Conservation (phyloP, 176 grass and related monocot genomes). For the Secale cereale region DNA sequence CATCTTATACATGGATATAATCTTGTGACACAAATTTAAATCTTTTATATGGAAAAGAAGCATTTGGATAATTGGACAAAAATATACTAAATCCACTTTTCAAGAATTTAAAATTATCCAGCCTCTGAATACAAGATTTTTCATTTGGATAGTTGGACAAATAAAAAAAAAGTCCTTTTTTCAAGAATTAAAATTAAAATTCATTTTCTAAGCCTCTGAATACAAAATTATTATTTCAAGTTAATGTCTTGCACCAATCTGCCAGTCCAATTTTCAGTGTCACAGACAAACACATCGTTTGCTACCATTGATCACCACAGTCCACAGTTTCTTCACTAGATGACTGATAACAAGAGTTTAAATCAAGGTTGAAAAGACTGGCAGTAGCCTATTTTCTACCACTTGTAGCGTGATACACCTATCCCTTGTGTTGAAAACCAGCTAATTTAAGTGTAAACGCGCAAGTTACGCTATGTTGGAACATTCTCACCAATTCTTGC, state of each 20-base stretch:
- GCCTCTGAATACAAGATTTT: neutral
- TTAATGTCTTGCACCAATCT: neutral
- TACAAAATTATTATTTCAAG: neutral
- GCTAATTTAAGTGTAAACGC: neutral
- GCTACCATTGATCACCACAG: neutral
- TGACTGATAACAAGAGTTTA: neutral
- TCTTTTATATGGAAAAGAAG: neutral
- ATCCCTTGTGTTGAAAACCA: neutral
- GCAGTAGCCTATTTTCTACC: neutral
- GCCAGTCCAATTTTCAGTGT: neutral
- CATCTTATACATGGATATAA: neutral
- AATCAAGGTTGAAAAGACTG: neutral
- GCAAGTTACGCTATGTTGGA: neutral
- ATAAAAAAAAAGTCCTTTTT: neutral
- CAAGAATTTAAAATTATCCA: neutral
- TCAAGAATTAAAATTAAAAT: neutral
- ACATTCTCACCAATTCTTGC: neutral
- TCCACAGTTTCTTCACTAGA: neutral
- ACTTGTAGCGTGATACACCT: neutral
- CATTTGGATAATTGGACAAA: neutral
- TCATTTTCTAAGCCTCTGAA: neutral
- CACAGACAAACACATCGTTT: neutral
- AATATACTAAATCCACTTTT: neutral
- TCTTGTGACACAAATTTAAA: neutral
- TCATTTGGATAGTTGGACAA: conserved; percentile 10